Base-by-base conservation (phyloP, 75 land plant species). In the Cunninghamia lanceolata region DNA sequence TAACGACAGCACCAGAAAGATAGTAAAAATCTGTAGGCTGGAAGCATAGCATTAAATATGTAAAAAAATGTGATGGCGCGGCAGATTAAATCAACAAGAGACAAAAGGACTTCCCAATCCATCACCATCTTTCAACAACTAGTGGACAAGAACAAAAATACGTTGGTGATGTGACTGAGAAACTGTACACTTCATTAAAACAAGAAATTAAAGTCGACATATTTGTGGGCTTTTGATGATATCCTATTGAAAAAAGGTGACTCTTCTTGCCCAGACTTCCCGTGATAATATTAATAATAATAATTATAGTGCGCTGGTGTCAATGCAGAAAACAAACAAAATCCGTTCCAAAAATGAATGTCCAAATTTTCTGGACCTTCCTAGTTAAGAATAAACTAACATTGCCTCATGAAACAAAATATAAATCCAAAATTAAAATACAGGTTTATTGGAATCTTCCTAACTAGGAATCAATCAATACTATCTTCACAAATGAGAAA, bases 71-170 rank as follows among this genome's bases (percentile, higher is more conserved):
- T 63, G 28, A 63, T 63, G 68, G 68, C 25, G 21, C 3, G 68
- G 9, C n/a, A 4, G 68, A 63, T 63, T 63, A 4, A 63, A 63
- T 5, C n/a, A 7, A 63, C 28, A 63, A 7, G 9, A 21, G 68
- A 63, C 68, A 63, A 63, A 63, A 25, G 68, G 28, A 21, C 28
- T 63, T 63, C 8, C 0, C 6, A 25, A 3, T 63, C 25, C 28
- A 0, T 63, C n/a, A 25, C 68, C 68, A 63, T 63, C 68, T 63
- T 63, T 63, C 68, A 63, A 63, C 68, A 63, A 63, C 68, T 63
- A 63, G 68, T 63, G n/a, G 68, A 63, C 68, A 63, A 63, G 68
- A 63, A 63, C 68, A 63, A 63, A 45, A 63, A 63, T 63, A 63
- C 68, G 6, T 63, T 63, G n/a, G 7, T 63, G 68, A 63, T 63